Evolutionary conservation across 2,329 filamentous ascomycete species (phyloP), one percentile per base, ranked within the genome.

Genomic region (Colletotrichum cordylinicola): DNA sequence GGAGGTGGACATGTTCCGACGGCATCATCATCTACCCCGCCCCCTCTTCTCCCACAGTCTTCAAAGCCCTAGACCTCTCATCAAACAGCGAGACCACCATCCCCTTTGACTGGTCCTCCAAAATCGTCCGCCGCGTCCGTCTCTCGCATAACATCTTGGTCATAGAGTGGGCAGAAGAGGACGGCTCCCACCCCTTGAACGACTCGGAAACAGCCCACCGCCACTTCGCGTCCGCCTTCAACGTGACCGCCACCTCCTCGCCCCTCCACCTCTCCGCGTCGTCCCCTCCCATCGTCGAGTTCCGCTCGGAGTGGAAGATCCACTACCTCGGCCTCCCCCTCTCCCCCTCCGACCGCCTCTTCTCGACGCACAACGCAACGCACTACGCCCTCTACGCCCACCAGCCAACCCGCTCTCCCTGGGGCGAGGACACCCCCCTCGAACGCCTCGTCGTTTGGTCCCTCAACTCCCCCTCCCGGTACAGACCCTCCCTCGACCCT

Each of bases 381-480:
- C 91, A 93, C 80, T 93, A 93, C 82, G 90, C 87, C 52, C 84
- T 92, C 16, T 93, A 93, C 81, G 85, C 90, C 33, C 93, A 91
- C 91, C 90, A 92, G 78, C 88, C 90, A 3, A 90, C 89, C 77
- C 88, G 88, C 61, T 89, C 88, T 60, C 84, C 89, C 48, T 91
- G 89, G 84, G 87, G 88, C 43, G 89, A 91, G 67, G 89, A 91
- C 78, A 87, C 88, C 15, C 90, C 90, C 0, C 87, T 91, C 18
- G 91, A 93, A 80, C 87, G 88, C 39, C 83, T 93, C 33, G 87
- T 87, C 18, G 84, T 93, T 12, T 93, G 91, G 91, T 88, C 93
- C 70, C 90, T 93, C 52, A 88, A 88, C 4, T 82, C 83, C 0
- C 83, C 87, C 2, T 89, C 88, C 6, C 52, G 82, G 1, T 90